A percentile compares a stretch with the other conserved stretches of the same genome.
Conservation (phyloP, 352 stramenopile genomes). For the Phytophthora nicotianae region DNA sequence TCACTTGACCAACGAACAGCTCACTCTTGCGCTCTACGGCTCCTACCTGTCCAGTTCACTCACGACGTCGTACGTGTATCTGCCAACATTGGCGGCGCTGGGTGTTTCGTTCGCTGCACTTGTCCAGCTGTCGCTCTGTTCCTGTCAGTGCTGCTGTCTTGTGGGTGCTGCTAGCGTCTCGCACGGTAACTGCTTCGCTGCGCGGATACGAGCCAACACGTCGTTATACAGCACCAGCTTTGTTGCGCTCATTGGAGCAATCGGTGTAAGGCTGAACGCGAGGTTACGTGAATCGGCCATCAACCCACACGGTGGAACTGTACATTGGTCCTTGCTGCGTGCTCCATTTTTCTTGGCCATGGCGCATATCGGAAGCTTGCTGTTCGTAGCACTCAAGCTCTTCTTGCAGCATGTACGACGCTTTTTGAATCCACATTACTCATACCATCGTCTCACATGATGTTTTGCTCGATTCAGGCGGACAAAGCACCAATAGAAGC, state of each 20-base stretch:
- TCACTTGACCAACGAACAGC: slow-evolving; percentile 73
- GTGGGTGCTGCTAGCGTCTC: slow-evolving; percentile 32
- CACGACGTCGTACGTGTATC: slow-evolving; percentile 68
- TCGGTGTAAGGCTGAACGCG: slow-evolving; percentile 75
- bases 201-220: slow-evolving; percentile 49
- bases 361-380: slow-evolving; percentile 64
- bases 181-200: slow-evolving; percentile 59
- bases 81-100: slow-evolving; percentile 46
- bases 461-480: slow-evolving; percentile 23
- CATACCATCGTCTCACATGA: too few species aligned
- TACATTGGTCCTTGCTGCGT: slow-evolving; percentile 75
- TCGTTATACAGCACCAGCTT: slow-evolving; percentile 62
- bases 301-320: slow-evolving; percentile 72
- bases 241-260: slow-evolving; percentile 52
- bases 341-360: slow-evolving; percentile 70
- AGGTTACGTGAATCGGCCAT: slow-evolving; percentile 74
- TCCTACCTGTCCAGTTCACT: slow-evolving; percentile 57
- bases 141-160: slow-evolving; percentile 76
- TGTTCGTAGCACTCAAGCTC: slow-evolving; percentile 72
- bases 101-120: slow-evolving; percentile 45
- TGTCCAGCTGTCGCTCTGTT: slow-evolving; percentile 59
- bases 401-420: slow-evolving; percentile 73
- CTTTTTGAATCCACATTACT: too few species aligned
- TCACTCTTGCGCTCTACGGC: slow-evolving; percentile 68
- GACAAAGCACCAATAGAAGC: slow-evolving; percentile 28